A percentile compares a stretch with the other conserved stretches of the same genome.
Conservation (phyloP, 148 eudicot species). For the Nyssa sinensis region DNA sequence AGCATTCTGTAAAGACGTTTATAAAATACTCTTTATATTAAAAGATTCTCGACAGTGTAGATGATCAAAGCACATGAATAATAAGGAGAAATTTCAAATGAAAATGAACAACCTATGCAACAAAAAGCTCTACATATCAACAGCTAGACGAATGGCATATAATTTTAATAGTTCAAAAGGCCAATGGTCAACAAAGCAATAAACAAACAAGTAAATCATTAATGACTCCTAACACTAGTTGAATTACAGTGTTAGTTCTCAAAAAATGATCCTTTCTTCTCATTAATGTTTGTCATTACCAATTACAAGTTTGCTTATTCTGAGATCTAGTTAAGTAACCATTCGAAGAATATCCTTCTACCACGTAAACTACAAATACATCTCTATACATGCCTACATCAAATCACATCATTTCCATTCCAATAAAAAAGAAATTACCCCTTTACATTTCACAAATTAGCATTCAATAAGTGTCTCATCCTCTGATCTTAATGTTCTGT, state of each 20-base stretch:
- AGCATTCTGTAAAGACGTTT: slow-evolving; percentile 38
- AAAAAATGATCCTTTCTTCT: too few relatives aligned
- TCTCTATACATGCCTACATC: too few relatives aligned
- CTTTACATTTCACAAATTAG: neutral
- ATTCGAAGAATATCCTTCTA: too few relatives aligned
- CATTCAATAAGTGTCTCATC: neutral
- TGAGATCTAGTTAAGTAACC: too few relatives aligned
- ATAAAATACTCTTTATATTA: neutral
- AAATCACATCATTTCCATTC: neutral
- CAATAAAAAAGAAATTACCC: neutral
- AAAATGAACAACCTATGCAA: neutral
- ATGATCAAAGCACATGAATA: neutral
- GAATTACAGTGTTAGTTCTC: too few relatives aligned
- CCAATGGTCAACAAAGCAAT: neutral
- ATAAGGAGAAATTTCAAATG: neutral
- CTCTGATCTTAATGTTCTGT: neutral
- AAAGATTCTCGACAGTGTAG: neutral
- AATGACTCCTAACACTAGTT: too few relatives aligned
- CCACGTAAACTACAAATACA: too few relatives aligned
- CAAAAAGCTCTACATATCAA: neutral
- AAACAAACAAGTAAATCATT: too few relatives aligned
- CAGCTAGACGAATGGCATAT: neutral
- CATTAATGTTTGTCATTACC: too few relatives aligned
- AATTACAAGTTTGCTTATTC: too few relatives aligned
- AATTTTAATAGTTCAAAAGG: neutral